phyloP scores from a whole-genome alignment of 208 protist genomes.

The Zelonia costaricensis region DNA sequence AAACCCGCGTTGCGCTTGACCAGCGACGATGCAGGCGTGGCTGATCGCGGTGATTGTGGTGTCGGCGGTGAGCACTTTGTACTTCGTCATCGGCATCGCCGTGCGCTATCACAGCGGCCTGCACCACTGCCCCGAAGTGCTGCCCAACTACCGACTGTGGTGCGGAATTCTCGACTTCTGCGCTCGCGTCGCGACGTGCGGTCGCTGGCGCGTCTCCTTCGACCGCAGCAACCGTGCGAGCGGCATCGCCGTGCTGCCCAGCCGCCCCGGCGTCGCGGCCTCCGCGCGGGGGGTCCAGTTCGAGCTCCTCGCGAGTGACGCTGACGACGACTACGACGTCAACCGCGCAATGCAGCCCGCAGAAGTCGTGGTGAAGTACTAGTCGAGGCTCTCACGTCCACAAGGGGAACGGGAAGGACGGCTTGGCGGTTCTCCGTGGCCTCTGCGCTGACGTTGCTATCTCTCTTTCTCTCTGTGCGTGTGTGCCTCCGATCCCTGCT shows the following conservation, averaged over 20 bases:
- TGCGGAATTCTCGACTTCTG: slow-evolving; percentile 29
- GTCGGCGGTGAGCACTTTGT: slow-evolving; percentile 32
- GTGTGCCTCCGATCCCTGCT: too few relatives aligned
- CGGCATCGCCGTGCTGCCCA: slow-evolving; percentile 28
- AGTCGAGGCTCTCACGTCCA: too few relatives aligned
- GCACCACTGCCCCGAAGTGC: slow-evolving; percentile 64
- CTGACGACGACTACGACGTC: slow-evolving; percentile 40
- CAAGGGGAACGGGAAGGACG: too few relatives aligned
- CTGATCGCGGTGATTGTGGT: slow-evolving; percentile 41
- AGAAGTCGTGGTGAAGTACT: slow-evolving; percentile 42
- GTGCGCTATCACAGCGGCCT: slow-evolving; percentile 79
- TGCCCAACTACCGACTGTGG: slow-evolving; percentile 84
- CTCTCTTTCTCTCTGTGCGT: too few relatives aligned
- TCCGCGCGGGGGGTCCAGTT: slow-evolving; percentile 41
- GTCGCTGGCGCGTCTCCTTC: slow-evolving; percentile 19
- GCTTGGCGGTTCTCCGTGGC: too few relatives aligned
- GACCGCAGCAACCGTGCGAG: slow-evolving; percentile 6
- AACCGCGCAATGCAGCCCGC: slow-evolving; percentile 42
- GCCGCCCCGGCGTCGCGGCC: slow-evolving; percentile 14
- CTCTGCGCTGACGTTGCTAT: too few relatives aligned
- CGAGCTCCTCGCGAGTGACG: slow-evolving; percentile 53
- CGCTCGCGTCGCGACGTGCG: slow-evolving; percentile 49
- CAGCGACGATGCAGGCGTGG: slow-evolving; percentile 27
- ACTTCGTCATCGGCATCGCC: slow-evolving; percentile 66
- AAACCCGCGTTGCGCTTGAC: too few relatives aligned